A percentile compares a stretch with the other conserved stretches of the same genome.
phyloP scores from a whole-genome alignment of 2,329 filamentous ascomycete genomes.

The Beauveria varroae region DNA sequence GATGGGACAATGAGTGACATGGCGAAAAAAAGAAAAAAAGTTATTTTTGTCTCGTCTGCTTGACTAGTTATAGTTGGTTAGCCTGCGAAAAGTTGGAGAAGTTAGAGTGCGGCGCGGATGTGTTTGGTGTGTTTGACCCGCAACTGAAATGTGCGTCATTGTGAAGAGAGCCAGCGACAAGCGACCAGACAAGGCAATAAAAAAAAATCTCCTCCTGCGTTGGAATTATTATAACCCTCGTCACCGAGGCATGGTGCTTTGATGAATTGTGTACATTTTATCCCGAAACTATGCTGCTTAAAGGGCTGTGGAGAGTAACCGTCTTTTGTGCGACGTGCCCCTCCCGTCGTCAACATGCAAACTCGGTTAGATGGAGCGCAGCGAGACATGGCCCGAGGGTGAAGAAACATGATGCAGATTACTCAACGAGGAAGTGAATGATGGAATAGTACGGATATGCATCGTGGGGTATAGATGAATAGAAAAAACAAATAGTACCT shows the following conservation, averaged over 20 bases:
- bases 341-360: not conserved
- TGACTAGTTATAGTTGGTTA: not conserved
- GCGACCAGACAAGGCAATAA: not conserved
- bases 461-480: not conserved
- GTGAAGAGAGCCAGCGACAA: not conserved
- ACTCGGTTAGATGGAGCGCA: not conserved
- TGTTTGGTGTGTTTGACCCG: not conserved
- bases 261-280: no score
- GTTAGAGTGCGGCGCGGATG: not conserved
- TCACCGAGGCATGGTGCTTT: no score
- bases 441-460: not conserved
- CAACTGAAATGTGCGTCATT: not conserved
- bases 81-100: constrained; percentile 2
- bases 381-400: not conserved
- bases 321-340: not conserved
- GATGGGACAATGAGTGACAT: no score
- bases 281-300: not conserved
- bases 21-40: not conserved
- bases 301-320: not conserved
- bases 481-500: not conserved
- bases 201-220: not conserved
- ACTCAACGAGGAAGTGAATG: not conserved
- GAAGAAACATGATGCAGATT: not conserved
- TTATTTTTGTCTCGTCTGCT: constrained; percentile 5
- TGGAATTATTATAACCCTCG: not conserved